A percentile compares a stretch with the other conserved stretches of the same genome.
Conservation (phyloP, 1,284 basidiomycete species). For the Phylloporus sp. region DNA sequence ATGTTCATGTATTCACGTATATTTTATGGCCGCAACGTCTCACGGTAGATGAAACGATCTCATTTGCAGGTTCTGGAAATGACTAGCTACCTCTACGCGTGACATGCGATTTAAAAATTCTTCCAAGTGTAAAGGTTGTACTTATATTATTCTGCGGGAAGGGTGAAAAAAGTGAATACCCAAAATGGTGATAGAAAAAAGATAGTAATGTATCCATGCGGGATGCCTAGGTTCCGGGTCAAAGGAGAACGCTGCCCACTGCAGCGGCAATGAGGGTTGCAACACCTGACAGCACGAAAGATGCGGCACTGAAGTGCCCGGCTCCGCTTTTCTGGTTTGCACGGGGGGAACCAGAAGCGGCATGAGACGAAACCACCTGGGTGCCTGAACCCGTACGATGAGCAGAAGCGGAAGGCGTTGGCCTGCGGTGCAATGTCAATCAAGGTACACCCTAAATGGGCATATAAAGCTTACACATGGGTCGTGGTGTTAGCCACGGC, state of each 20-base stretch:
- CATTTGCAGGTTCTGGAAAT: constrained; percentile 1
- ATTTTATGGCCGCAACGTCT: constrained; percentile 14
- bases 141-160: no score
- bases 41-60: constrained; percentile 10
- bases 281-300: constrained; percentile 31
- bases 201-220: constrained; percentile 18
- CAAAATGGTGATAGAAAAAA: no score
- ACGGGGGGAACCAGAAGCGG: constrained; percentile 28
- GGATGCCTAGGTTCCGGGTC: constrained; percentile 8
- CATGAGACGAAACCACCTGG: constrained; percentile 13
- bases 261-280: constrained; percentile 27
- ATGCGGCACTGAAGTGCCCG: constrained; percentile 26
- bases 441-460: not conserved
- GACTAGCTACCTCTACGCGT: constrained; percentile 1
- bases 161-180: constrained; percentile 12
- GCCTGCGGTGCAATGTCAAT: constrained; percentile 10
- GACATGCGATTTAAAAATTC: not conserved
- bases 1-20: constrained; percentile 16
- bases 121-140: not conserved
- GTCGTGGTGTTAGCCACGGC: constrained; percentile 10
- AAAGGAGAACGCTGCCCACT: constrained; percentile 29
- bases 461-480: constrained; percentile 4
- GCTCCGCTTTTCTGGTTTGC: constrained; percentile 41
- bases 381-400: constrained; percentile 3
- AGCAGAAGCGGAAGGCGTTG: not conserved